phyloP scores from a whole-genome alignment of 495 filamentous ascomycete species.

The Penicillium riverlandense region DNA sequence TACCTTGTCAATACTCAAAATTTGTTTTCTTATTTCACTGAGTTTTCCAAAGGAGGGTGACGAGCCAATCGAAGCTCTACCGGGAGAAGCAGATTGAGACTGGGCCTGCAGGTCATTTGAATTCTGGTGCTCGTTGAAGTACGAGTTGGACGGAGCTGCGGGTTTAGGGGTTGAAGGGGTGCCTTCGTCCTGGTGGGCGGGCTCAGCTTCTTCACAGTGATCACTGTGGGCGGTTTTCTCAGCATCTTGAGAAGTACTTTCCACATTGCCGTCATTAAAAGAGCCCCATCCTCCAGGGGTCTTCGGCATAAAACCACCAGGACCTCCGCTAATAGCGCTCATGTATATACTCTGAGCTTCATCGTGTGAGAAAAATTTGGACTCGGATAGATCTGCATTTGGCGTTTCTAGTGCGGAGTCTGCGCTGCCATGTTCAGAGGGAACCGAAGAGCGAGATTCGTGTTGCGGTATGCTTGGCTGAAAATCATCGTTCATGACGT shows the following conservation, averaged over 20 bases:
- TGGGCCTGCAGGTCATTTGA: conserved; percentile 1
- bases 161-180: conserved; percentile 23
- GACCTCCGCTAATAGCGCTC: conserved; percentile 54
- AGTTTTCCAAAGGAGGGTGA: conserved; percentile 13
- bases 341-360: conserved; percentile 97
- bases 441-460: conserved; percentile 7
- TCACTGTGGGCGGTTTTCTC: too few species aligned
- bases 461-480: conserved; percentile 1
- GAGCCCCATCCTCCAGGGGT: conserved; percentile 60
- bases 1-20: conserved; percentile 29
- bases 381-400: conserved; percentile 55
- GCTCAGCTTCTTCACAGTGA: neutral
- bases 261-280: conserved; percentile 8
- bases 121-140: conserved; percentile 6
- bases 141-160: conserved; percentile 11
- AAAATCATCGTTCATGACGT: neutral
- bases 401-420: conserved; percentile 13
- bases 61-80: conserved; percentile 12
- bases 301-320: conserved; percentile 30
- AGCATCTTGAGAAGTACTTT: neutral
- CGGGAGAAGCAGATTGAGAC: conserved; percentile 7
- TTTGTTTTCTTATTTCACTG: conserved; percentile 23
- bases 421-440: conserved; percentile 19
- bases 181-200: conserved; percentile 4
- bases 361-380: conserved; percentile 78